Evolutionary conservation across 345 rosid species (phyloP).

Genomic region (Aegle marmelos): DNA sequence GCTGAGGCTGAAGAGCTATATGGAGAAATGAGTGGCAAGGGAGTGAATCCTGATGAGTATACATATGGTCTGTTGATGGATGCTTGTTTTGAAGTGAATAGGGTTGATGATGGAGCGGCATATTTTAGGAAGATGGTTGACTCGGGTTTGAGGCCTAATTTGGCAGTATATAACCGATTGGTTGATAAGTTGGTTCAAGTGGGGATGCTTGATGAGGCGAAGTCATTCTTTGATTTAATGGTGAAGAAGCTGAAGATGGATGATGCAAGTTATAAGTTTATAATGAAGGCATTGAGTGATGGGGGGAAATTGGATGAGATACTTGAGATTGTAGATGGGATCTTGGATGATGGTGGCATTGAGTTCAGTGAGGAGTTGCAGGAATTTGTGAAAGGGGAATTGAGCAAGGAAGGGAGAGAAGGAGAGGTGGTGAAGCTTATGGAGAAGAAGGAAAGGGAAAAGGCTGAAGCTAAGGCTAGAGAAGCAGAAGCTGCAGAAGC

Average conservation of each 20-base stretch:
- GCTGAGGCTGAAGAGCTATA: conserved; percentile 69
- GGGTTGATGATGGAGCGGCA: conserved; percentile 74
- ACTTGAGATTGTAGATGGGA: conserved; percentile 66
- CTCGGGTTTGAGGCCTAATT: conserved; percentile 65
- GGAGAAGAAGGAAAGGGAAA: conserved; percentile 77
- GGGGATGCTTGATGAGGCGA: conserved; percentile 77
- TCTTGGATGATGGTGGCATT: conserved; percentile 64
- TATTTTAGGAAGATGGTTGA: conserved; percentile 77
- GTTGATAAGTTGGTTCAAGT: conserved; percentile 57
- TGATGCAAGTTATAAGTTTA: conserved; percentile 66
- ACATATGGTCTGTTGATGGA: conserved; percentile 73
- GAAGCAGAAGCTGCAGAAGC: conserved; percentile 75
- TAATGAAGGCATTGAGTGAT: conserved; percentile 64
- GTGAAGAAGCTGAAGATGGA: conserved; percentile 87
- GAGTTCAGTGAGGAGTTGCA: conserved; percentile 66
- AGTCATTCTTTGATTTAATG: conserved; percentile 71
- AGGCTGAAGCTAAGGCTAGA: conserved; percentile 86
- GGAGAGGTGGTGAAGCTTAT: conserved; percentile 72
- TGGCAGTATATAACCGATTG: conserved; percentile 66
- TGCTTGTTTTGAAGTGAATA: conserved; percentile 57
- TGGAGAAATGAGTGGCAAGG: conserved; percentile 72
- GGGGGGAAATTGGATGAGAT: conserved; percentile 65
- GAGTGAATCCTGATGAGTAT: conserved; percentile 83
- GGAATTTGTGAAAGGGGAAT: conserved; percentile 66
- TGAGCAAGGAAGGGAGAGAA: conserved; percentile 73